Conservation (phyloP, 306 rosid species). For the Citrullus amarus region DNA sequence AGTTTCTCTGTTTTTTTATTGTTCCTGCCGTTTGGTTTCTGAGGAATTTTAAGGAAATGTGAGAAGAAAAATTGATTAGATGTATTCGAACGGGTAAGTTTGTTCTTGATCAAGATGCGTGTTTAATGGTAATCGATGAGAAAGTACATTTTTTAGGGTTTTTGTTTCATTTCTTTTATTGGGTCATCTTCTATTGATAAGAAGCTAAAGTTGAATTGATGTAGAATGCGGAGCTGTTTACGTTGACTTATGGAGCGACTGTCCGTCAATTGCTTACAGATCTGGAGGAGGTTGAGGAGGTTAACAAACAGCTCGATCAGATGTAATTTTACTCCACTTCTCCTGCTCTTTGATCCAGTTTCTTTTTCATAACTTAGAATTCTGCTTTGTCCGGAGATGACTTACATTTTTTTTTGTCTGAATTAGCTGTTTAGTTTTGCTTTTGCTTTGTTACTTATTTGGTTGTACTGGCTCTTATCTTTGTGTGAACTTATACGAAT, state of each 20-base stretch:
- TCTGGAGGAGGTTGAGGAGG: slow-evolving; percentile 97
- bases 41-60: not conserved
- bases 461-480: not conserved
- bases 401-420: not conserved
- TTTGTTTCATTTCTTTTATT: not conserved
- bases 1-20: not conserved
- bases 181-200: not conserved
- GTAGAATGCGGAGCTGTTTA: slow-evolving; percentile 92
- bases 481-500: not conserved
- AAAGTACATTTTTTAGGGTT: not conserved
- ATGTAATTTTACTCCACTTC: slow-evolving; percentile 29
- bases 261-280: slow-evolving; percentile 97
- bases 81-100: not conserved
- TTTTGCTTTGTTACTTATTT: not conserved
- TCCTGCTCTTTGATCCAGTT: not conserved
- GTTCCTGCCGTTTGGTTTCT: not conserved
- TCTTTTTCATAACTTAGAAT: not conserved
- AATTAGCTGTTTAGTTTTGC: too few species aligned
- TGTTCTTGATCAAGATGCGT: not conserved
- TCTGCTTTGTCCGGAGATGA: not conserved
- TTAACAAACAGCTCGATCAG: slow-evolving; percentile 95
- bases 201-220: not conserved
- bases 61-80: not conserved
- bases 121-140: not conserved
- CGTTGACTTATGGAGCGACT: slow-evolving; percentile 97